Base-by-base conservation (phyloP, 2,329 filamentous ascomycete species). In the Ascosphaera acerosa region DNA sequence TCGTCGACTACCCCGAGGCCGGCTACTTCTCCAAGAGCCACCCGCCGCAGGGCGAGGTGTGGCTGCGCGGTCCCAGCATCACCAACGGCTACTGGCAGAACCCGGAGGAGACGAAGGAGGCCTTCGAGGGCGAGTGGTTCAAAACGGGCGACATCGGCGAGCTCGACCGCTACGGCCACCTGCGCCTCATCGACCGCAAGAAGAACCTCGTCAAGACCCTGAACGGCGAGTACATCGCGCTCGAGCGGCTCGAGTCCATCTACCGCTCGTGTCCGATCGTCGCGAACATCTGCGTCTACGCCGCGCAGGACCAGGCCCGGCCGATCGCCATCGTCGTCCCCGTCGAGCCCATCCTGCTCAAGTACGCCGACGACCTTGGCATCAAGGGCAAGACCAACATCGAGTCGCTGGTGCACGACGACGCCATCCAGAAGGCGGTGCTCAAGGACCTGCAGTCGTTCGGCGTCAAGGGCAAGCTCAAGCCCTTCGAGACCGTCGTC, bases 191-290 rank as follows among this genome's bases (percentile, higher is more conserved):
- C 44, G 87, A 97, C 53, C 81, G 87, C 44, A 74, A 81, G 56
- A 97, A 97, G 74, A 94, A 94, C 54, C 78, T 97, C n/a, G 69
- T 97, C 48, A 97, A 97, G 64, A 68, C 97, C 34, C 73, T 84
- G 0, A 87, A 97, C 54, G 87, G 87, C 50, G 87, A 97, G 57
- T 97, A 97, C 55, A 80, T 97, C 44, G 91, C 82, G 1, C 87
- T 87, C 10, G 87, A 97, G 57, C 77, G 82, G 34, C 78, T 97
- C 46, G 87, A 97, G 60, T 92, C 91, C 50, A 75, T 91, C 20
- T 89, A 82, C 20, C 59, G 62, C 15, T 56, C 62, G 15, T 49
- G 57, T 4, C 41, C 46, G 10, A 52, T 65, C 6, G 62, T 66
- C 7, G 58, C 51, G 37, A 66, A 66, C 43, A 65, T 66, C 37